Base-by-base conservation (phyloP, 345 rosid species). In the Sapria himalayana region DNA sequence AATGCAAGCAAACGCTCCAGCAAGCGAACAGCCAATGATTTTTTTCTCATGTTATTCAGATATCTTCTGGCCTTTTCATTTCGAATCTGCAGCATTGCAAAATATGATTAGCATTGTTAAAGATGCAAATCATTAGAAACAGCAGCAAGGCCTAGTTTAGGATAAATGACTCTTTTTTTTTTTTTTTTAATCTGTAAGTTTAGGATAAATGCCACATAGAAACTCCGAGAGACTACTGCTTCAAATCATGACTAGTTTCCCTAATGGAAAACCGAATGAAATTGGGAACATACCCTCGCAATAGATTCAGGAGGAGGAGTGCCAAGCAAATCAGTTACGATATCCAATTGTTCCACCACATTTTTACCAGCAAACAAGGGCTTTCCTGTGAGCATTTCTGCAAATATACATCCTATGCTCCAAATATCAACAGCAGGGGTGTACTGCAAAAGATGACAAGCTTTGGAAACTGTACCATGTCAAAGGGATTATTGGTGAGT, bases 371-470 rank as follows among this genome's bases (percentile, higher is more conserved):
- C 91, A 57, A 89, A 89, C 69, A 89, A 63, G 1, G 98, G 93
- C 46, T 74, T 77, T 27, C 93, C 95, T 0, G 76, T 79, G 19
- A 89, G 56, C 78, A 89, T 63, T 66, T 89, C 98, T 2, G 84
- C 94, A 67, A 74, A 89, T 66, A 89, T 89, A 61, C 98, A 89
- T 22, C 98, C 98, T 46, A 89, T 74, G 63, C 98, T 82, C 98
- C 98, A 89, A 44, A 74, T 79, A 67, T 89, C 98, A 49, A 82
- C 78, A 24, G 95, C 93, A 32, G 98, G 98, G 5, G 98, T 89
- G 72, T 89, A 78, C 98, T 82, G 93, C 71, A 69, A 24, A 50
- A 50, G 35, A 49, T 22, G 27, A 39, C 50, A 15, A 43, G 25
- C 16, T 25, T 47, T 33, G 24, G 14, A 12, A 39, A 45, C 44